Evolutionary conservation across 495 filamentous ascomycete species (phyloP), one percentile per base, ranked within the genome.

Genomic region (Aspergillus cavernicola): DNA sequence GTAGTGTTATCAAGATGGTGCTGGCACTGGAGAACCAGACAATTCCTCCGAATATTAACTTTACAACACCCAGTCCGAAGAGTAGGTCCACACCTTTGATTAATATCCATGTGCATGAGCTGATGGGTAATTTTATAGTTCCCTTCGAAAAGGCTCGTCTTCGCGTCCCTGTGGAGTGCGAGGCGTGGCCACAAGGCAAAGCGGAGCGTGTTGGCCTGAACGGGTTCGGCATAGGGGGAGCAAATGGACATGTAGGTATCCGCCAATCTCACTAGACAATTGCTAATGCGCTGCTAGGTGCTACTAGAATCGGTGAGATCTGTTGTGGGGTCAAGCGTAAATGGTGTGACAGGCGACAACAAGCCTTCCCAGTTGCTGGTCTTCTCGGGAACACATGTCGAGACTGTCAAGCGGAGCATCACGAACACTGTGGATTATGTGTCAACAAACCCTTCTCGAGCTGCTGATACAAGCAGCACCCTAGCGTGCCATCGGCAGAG

Each of bases 1-100:
- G 81, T 1, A 76, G 76, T 2, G 24, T 86, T 0, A 66, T 88
- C 9, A 86, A 86, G 62, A 71, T 75, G 0, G 67, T 77, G 0
- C 54, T 81, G 26, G 68, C 77, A n/a, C 64, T 88, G 39, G 73
- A 79, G 45, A 66, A 81, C 49, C 59, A 53, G 5, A 53, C 60
- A 0, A 70, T 85, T 10, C 76, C 78, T 0, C 81, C 84, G 0
- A 88, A 83, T 42, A 61, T 63, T 42, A 53, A 62, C 7, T 65
- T 69, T 20, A 51, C 24, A 0, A 55, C 42, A 22, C 60, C 60
- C 0, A 69, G 65, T 33, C 56, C 62, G 0, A 54, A 59, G 24
- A 65, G 52, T 54, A 31, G 31, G 33, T 51, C 8, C 4, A 0
- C 20, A n/a, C n/a, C 22, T 11, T 20, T 11, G 23, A 43, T n/a